Percentiles rank a stretch among this genome's conserved stretches.
phyloP scores from a whole-genome alignment of 345 rosid genomes.

The Streptanthus diversifolius region DNA sequence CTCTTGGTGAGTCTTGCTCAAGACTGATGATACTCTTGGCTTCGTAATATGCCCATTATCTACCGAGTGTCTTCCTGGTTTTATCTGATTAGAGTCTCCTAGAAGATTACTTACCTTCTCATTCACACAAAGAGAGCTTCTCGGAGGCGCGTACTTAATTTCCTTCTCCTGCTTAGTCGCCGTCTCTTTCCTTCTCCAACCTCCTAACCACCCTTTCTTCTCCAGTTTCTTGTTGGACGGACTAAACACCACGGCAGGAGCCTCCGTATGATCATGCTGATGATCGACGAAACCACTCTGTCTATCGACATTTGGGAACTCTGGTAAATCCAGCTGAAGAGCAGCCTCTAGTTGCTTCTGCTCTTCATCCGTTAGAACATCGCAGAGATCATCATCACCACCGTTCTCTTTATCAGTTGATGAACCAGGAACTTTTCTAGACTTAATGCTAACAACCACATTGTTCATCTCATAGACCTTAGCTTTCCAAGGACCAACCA shows the following conservation, averaged over 20 bases:
- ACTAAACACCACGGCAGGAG: slow-evolving; percentile 53
- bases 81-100: slow-evolving; percentile 63
- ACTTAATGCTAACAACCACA: slow-evolving; percentile 91
- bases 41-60: slow-evolving; percentile 59
- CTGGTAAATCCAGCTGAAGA: slow-evolving; percentile 73
- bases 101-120: slow-evolving; percentile 82
- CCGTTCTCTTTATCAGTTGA: slow-evolving; percentile 79
- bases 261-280: slow-evolving; percentile 44
- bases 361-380: slow-evolving; percentile 80
- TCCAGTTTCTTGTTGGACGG: slow-evolving; percentile 55
- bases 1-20: slow-evolving; percentile 56
- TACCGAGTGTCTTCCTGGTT: slow-evolving; percentile 80
- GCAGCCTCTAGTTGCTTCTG: slow-evolving; percentile 86
- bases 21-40: slow-evolving; percentile 50
- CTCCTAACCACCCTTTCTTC: slow-evolving; percentile 97
- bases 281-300: slow-evolving; percentile 52
- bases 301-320: slow-evolving; percentile 45
- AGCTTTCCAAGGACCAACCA: slow-evolving; percentile 87
- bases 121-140: slow-evolving; percentile 80
- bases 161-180: slow-evolving; percentile 51
- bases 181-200: slow-evolving; percentile 80
- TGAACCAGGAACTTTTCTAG: slow-evolving; percentile 86
- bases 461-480: slow-evolving; percentile 98
- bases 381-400: slow-evolving; percentile 55
- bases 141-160: slow-evolving; percentile 59